Base-by-base conservation (phyloP, 2,329 filamentous ascomycete genomes). In the Botrytis fabae region DNA sequence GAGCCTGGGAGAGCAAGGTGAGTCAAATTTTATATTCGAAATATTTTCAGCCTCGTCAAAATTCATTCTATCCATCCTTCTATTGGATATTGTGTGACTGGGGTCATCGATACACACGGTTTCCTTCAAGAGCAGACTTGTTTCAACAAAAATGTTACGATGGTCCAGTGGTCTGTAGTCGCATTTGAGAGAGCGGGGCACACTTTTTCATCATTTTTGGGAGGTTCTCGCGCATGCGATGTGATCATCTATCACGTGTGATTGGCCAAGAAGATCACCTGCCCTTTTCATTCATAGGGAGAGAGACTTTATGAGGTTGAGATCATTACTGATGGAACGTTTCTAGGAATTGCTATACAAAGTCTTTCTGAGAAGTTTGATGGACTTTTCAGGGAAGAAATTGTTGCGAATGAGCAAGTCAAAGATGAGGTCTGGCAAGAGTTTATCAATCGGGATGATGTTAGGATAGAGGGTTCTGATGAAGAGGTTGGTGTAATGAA, bases 381-480 rank as follows among this genome's bases (percentile, higher is more conserved):
- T 9, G 63, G 46, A 16, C 7, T 28, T 35, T 61, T 68, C 59
- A 66, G 28, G 22, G 44, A 61, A 60, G 62, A 62, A 32, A 35
- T 57, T 46, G 57, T 51, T 14, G 44, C 32, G 1, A 64, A 73
- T 64, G 64, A 69, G 18, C 32, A 51, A 8, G 20, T 65, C 28
- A 75, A 74, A 46, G 72, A 73, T 46, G 48, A 51, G 25, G 32
- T 76, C 25, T 77, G 75, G 75, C 57, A 73, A 61, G 54, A 38
- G 25, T 69, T 76, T 32, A 28, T 75, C 32, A 44, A 16, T 7
- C 44, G 63, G 44, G 65, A 66, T 20, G 70, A 72, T 69, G 63
- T 75, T 20, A 12, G 72, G 35, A 32, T 74, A 22, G 65, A 60
- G 14, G 68, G 64, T 6, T 57, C 63, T 12, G 54, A 42, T 28